Evolutionary conservation across 441 rosid genomes (phyloP), one percentile per base, ranked within the genome.

Genomic region (Mallotus japonicus): DNA sequence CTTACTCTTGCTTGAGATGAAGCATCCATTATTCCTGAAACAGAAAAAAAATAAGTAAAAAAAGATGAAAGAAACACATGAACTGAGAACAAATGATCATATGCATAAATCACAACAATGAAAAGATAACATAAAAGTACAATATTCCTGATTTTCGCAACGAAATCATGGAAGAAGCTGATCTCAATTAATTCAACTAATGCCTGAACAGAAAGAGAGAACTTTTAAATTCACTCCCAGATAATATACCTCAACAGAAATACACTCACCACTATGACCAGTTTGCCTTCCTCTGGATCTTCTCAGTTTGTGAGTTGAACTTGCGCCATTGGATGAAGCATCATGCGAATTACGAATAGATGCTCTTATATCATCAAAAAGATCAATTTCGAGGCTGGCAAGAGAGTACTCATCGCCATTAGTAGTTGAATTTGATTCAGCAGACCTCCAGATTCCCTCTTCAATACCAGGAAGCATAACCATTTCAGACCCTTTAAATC

Each of bases 321-420:
- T 55, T 49, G 65, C 17, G 4, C 19, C 62, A 60, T 76, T 40
- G 34, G 81, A 70, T 67, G 83, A 75, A 62, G 67, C 56, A 57
- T 71, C 65, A 50, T 49, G 62, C 59, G 85, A 46, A 37, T 69
- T 71, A 8, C 15, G 59, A 65, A 71, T 40, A 61, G 85, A 83
- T 69, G 83, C 76, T 75, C 82, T 83, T 68, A 85, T 34, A 73
- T 83, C 87, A 67, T 82, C 80, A 74, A 88, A 87, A 51, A 89
- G 82, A 78, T 84, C 90, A 71, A 74, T 65, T 74, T 91, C 94
- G 57, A 89, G 88, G 78, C 83, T 83, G 34, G 82, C 71, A 37
- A 88, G 86, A 64, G 88, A 82, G 64, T 62, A 79, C 51, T 71
- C 65, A 51, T 81, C 85, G 59, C 80, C 73, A 67, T 75, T 71